phyloP scores from a whole-genome alignment of 768 basidiomycete genomes.

The Agrocybe praecox region DNA sequence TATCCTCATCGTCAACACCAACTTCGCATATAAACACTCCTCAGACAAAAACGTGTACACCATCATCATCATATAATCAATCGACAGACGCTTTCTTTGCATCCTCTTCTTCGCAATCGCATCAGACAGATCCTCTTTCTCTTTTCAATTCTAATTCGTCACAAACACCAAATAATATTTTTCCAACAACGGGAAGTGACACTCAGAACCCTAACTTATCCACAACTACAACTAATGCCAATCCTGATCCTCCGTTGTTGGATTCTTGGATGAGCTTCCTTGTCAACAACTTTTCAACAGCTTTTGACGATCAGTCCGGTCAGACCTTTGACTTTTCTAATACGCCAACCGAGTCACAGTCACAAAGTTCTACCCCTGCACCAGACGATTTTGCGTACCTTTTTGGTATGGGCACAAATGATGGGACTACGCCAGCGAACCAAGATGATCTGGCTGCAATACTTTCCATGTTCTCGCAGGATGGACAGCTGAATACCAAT shows the following conservation, averaged over 20 bases:
- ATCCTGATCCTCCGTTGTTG: conserved; percentile 40
- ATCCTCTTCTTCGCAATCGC: not conserved
- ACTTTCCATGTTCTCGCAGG: conserved; percentile 9
- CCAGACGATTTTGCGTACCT: conserved; percentile 9
- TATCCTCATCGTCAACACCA: conserved; percentile 5
- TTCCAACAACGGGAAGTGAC: not conserved
- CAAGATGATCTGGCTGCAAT: conserved; percentile 11
- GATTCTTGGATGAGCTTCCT: conserved; percentile 56
- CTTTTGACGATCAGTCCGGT: conserved; percentile 26
- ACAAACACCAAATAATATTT: not conserved
- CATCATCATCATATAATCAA: conserved; percentile 3
- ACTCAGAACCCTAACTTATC: too few species aligned
- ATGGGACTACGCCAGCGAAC: not conserved
- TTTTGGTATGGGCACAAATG: not conserved
- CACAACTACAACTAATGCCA: not conserved
- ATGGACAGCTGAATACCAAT: not conserved
- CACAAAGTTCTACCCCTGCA: conserved; percentile 16
- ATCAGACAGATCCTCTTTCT: not conserved
- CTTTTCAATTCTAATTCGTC: not conserved
- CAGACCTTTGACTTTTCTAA: not conserved
- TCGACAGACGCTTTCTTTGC: not conserved
- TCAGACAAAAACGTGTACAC: not conserved
- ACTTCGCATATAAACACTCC: not conserved
- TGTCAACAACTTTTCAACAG: conserved; percentile 47
- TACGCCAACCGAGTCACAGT: not conserved